Evolutionary conservation across 768 basidiomycete genomes (phyloP), one percentile per base, ranked within the genome.

Genomic region (Agrocybe chaxingu): DNA sequence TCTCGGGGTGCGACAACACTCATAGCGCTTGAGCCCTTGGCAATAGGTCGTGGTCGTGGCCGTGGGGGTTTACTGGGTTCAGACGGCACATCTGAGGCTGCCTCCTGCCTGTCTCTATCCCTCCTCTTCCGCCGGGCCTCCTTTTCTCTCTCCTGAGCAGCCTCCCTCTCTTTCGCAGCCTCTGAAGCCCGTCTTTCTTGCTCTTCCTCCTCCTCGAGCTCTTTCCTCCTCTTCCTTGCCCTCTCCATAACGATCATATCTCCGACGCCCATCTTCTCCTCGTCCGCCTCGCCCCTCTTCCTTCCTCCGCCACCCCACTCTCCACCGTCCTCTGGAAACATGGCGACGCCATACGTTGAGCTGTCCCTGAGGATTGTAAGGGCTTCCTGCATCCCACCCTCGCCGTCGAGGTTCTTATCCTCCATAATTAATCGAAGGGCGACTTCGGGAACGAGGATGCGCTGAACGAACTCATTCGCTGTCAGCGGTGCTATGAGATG

Each of bases 401-500:
- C 66, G 2, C 73, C 74, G 37, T 66, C 59, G 8, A 85, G 66
- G 1, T 61, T 52, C 59, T 78, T 78, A 62, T 98, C 94, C 51
- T 87, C 75, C 72, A 82, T 82, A 53, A 98, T 91, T n/a, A 98
- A 80, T 18, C 78, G 73, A 36, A 87, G 73, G 0, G 87, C 91
- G 0, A 87, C 82, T 68, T 98, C 95, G 1, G 96, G 96, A 2
- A 98, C 83, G n/a, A 98, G 78, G 30, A 98, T 77, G 11, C 85
- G 84, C 35, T 87, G 83, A 34, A 92, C 75, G 61, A 94, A 96
- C 51, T 92, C 86, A 32, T 81, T 78, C 0, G 83, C 74, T 1
- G 82, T 80, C 18, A 98, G 77, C 0, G 95, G 87, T 0, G 73
- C 65, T 19, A 83, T 77, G 8, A 74, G 65, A n/a, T 68, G 62